These are phyloP conservation scores for Thalia dealbata DNA, from an alignment of 176 grass and related monocot species.

Conservation along the genomic window DNA sequence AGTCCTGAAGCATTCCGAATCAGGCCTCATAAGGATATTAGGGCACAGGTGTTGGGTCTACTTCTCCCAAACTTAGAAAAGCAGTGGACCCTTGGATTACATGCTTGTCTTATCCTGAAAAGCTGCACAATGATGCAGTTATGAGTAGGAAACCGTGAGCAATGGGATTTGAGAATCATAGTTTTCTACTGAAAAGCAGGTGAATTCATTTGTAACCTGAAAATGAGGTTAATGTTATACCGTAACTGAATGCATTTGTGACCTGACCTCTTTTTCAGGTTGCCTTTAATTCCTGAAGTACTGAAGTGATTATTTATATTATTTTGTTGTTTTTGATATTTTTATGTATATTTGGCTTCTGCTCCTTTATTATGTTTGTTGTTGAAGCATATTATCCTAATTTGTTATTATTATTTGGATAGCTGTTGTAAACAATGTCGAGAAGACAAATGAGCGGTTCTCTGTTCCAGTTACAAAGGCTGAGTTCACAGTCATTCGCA, in stretches of 20 bases:
- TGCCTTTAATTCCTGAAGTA: background rate
- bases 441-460: constrained; percentile 66
- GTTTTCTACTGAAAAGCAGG: too few species aligned
- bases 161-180: too few species aligned
- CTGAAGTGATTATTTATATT: background rate
- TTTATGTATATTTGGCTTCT: background rate
- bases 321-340: background rate
- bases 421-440: constrained; percentile 55
- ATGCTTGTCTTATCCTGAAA: too few species aligned
- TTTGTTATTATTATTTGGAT: constrained; percentile 22
- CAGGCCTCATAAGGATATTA: too few species aligned
- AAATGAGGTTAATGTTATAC: too few species aligned
- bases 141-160: too few species aligned
- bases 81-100: too few species aligned
- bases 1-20: too few species aligned
- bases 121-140: too few species aligned
- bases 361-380: background rate
- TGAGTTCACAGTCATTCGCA: constrained; percentile 80
- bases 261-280: background rate
- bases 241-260: background rate
- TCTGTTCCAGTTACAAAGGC: constrained; percentile 67
- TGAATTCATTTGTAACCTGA: background rate
- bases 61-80: too few species aligned
- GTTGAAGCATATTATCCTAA: background rate
- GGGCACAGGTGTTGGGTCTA: too few species aligned